Conservation (phyloP, 2,329 filamentous ascomycete species). For the Mollisia scopiformis region DNA sequence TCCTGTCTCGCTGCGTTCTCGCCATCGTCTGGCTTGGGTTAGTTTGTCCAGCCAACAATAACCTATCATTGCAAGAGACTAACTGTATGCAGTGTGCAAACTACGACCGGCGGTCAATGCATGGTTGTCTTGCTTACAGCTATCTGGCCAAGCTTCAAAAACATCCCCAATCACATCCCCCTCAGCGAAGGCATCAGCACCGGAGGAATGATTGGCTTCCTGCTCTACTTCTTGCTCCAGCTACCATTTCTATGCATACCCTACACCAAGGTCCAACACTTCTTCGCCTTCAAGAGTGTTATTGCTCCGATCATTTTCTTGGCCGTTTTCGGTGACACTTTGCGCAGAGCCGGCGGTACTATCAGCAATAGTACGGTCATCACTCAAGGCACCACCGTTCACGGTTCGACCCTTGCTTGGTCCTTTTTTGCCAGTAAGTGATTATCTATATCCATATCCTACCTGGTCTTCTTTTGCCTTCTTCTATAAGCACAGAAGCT, state of each 20-base stretch:
- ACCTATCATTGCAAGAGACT: constrained; percentile 1
- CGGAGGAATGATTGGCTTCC: constrained; percentile 14
- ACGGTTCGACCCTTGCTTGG: constrained; percentile 17
- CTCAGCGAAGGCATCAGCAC: constrained; percentile 16
- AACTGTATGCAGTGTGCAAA: constrained; percentile 22
- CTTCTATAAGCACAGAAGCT: constrained; percentile 3
- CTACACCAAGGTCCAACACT: constrained; percentile 44
- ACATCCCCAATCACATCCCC: constrained; percentile 24
- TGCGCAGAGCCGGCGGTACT: constrained; percentile 19
- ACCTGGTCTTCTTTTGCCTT: too few species aligned
- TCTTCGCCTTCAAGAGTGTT: constrained; percentile 53
- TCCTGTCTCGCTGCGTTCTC: constrained; percentile 41
- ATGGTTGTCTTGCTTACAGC: constrained; percentile 33
- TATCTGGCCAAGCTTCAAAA: constrained; percentile 20
- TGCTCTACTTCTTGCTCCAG: constrained; percentile 32
- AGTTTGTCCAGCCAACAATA: not conserved
- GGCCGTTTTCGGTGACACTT: constrained; percentile 14
- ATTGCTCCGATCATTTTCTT: constrained; percentile 22
- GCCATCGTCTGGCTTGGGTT: constrained; percentile 43
- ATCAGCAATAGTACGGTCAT: constrained; percentile 20
- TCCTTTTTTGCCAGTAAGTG: constrained; percentile 23
- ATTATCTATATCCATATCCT: constrained; percentile 2
- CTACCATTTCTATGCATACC: constrained; percentile 54
- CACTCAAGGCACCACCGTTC: constrained; percentile 2
- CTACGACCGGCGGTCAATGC: constrained; percentile 27